phyloP scores from a whole-genome alignment of 352 stramenopile species.

The Pythium insidiosum region DNA sequence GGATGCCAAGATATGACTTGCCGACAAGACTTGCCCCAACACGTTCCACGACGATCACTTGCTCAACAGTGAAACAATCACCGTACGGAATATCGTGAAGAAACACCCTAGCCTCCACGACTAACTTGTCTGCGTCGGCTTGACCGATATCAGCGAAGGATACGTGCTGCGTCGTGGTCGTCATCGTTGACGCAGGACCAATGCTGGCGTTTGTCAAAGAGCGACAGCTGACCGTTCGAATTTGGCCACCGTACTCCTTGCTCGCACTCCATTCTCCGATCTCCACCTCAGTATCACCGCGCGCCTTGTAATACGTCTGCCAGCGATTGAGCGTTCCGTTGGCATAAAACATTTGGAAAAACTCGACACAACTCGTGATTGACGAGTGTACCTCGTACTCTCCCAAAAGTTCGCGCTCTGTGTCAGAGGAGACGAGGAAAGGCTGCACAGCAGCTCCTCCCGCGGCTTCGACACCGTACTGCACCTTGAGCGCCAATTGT shows the following conservation, averaged over 20 bases:
- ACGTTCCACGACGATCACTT: slow-evolving; percentile 50
- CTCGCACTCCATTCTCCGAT: slow-evolving; percentile 53
- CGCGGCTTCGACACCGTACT: slow-evolving; percentile 54
- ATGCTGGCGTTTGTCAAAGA: slow-evolving; percentile 79
- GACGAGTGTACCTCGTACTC: slow-evolving; percentile 56
- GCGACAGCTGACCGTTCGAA: slow-evolving; percentile 54
- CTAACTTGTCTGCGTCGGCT: slow-evolving; percentile 34
- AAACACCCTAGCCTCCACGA: slow-evolving; percentile 53
- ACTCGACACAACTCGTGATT: slow-evolving; percentile 38
- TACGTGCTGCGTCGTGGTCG: slow-evolving; percentile 66
- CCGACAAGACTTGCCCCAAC: slow-evolving; percentile 31
- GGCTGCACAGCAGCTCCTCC: slow-evolving; percentile 31
- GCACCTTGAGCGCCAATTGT: slow-evolving; percentile 55
- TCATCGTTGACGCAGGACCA: slow-evolving; percentile 77
- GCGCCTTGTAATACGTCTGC: slow-evolving; percentile 56
- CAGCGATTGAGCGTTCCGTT: slow-evolving; percentile 38
- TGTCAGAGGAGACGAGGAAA: slow-evolving; percentile 61
- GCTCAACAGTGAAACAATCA: slow-evolving; percentile 79
- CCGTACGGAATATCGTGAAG: slow-evolving; percentile 84
- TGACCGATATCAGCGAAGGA: slow-evolving; percentile 27
- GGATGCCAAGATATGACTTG: slow-evolving; percentile 67
- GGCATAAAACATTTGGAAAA: slow-evolving; percentile 65
- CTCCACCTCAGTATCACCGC: slow-evolving; percentile 68
- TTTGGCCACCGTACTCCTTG: slow-evolving; percentile 58
- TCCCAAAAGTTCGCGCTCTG: slow-evolving; percentile 57